Conservation (phyloP, 2,329 filamentous ascomycete species). For the Juglanconis sp. region DNA sequence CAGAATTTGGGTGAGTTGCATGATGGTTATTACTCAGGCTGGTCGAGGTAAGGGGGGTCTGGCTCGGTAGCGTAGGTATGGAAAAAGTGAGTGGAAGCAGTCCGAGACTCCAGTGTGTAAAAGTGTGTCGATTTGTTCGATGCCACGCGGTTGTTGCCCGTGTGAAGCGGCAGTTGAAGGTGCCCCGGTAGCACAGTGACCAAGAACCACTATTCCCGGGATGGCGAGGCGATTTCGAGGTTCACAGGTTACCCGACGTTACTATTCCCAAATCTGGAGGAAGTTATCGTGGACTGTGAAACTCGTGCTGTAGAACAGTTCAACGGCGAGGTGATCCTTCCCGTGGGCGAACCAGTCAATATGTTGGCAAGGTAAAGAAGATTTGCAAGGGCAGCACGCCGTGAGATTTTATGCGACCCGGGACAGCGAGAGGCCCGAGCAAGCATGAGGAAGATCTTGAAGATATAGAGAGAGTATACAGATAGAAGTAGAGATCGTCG, state of each 20-base stretch:
- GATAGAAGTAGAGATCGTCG: background rate
- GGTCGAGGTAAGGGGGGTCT: background rate
- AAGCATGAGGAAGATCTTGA: background rate
- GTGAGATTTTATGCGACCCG: background rate
- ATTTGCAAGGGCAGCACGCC: background rate
- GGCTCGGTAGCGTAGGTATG: background rate
- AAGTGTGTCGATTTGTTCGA: background rate
- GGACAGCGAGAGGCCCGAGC: background rate
- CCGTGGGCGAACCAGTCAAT: no score
- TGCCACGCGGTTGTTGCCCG: background rate
- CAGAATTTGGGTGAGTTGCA: slow-evolving; percentile 17
- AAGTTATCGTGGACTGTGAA: background rate
- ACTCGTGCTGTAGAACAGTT: background rate
- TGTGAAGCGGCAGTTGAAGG: background rate
- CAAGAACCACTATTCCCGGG: background rate
- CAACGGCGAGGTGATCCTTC: no score
- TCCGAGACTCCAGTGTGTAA: background rate
- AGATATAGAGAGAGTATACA: background rate
- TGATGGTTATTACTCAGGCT: slow-evolving; percentile 3
- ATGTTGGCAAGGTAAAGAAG: no score
- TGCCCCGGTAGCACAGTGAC: background rate
- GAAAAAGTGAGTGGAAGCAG: background rate
- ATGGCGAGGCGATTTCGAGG: no score
- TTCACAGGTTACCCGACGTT: background rate
- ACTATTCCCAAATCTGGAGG: background rate